Evolutionary conservation across 176 grass and related monocot species (phyloP), one percentile per base, ranked within the genome.

Genomic region (Avena eriantha): DNA sequence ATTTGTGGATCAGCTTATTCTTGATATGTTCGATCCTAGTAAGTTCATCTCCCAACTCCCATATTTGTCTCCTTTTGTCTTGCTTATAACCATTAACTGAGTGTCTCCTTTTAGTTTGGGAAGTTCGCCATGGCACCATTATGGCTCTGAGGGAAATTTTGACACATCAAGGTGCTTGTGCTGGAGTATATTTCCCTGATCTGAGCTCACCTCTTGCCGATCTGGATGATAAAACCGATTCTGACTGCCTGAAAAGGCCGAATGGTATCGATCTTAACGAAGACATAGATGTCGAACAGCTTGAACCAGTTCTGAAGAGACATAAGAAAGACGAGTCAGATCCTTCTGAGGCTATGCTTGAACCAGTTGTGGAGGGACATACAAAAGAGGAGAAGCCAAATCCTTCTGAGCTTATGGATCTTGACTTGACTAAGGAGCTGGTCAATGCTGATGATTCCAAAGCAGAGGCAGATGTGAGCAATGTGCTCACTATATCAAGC

Each of bases 81-180:
- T 76, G 19, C 55, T 84, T 80, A 49, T 61, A 88, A 12, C 61
- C 87, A 77, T 69, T 82, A 47, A 69, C 22, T 88, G 68, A n/a
- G 3, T 82, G 33, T 89, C 87, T 48, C 79, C 64, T 84, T 56
- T 23, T 91, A 99, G 94, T 94, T 80, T 99, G 97, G 97, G 97
- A 99, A 92, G 90, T 99, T 83, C 94, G 97, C 73, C 97, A 99
- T 88, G 97, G 97, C 77, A 83, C 87, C 53, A 93, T 96, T 76
- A 99, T 99, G 97, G 97, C 94, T 78, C 88, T 99, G 79, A 99
- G 97, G 86, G 97, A 99, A 91, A 99, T 99, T 85, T 87, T 96
- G 90, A 96, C 94, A 1, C 87, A 99, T 92, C 97, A 99, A 93
- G 97, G 97, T 77, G 89, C 90, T 80, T 99, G 83, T 90, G 92